These are phyloP conservation scores for Rhodotorula sp. DNA, from an alignment of 1,284 basidiomycete genomes.

Conservation along the genomic window DNA sequence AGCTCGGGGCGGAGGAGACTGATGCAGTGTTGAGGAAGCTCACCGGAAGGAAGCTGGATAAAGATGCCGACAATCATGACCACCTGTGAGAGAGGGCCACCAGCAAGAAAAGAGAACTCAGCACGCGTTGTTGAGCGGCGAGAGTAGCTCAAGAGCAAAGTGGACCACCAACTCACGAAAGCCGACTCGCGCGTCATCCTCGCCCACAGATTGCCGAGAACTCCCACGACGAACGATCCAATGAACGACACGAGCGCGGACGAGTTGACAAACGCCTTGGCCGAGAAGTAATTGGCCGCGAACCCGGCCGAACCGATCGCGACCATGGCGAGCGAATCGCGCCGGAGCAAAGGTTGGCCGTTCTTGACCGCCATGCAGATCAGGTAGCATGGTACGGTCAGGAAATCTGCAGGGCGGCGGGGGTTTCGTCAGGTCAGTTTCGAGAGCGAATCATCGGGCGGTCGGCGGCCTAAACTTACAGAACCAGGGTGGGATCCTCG, in stretches of 20 bases:
- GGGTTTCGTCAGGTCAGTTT: no score
- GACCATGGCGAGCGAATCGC: conserved; percentile 69
- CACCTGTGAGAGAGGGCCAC: conserved; percentile 47
- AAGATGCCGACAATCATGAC: conserved; percentile 63
- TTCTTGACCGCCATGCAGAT: conserved; percentile 69
- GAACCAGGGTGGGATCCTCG: conserved; percentile 51
- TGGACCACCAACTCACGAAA: conserved; percentile 50
- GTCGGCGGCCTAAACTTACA: conserved; percentile 28
- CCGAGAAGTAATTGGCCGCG: conserved; percentile 67
- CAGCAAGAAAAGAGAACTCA: neutral
- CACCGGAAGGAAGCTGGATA: conserved; percentile 79
- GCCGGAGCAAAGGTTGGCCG: conserved; percentile 66
- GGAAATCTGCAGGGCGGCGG: conserved; percentile 54
- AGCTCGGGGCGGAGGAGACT: neutral
- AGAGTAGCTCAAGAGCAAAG: neutral
- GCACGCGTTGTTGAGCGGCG: neutral
- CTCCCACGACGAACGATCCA: conserved; percentile 73
- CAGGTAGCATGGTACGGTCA: conserved; percentile 76
- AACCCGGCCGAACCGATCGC: conserved; percentile 55
- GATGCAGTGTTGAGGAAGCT: neutral
- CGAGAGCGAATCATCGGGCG: neutral
- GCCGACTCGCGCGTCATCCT: conserved; percentile 72
- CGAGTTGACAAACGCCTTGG: conserved; percentile 65
- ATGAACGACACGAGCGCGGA: conserved; percentile 53
- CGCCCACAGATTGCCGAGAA: conserved; percentile 77